Percentiles rank a stretch among this genome's conserved stretches.
Evolutionary conservation across 768 basidiomycete genomes (phyloP).

Genomic region (Ramaria rubella): DNA sequence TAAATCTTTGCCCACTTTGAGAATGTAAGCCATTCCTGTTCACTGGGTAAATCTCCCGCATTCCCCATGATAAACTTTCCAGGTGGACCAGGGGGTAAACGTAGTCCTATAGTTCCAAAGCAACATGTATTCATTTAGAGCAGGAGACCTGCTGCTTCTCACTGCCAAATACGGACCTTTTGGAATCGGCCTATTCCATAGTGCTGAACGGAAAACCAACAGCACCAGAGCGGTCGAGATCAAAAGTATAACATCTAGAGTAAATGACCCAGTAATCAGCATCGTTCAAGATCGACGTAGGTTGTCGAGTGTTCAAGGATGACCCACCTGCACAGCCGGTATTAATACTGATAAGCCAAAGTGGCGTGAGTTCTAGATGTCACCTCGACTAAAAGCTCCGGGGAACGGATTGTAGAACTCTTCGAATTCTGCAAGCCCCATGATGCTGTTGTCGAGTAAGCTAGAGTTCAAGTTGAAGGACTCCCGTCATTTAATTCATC

Average conservation of each 20-base stretch:
- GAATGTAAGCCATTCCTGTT: constrained; percentile 16
- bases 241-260: not conserved
- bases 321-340: too few species aligned
- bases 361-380: too few species aligned
- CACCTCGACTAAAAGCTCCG: too few species aligned
- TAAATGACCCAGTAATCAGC: too few species aligned
- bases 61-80: constrained; percentile 20
- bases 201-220: not conserved
- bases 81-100: constrained; percentile 20
- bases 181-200: not conserved
- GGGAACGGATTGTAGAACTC: too few species aligned
- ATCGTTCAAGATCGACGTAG: too few species aligned
- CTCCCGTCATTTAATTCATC: too few species aligned
- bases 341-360: too few species aligned
- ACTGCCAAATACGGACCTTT: not conserved
- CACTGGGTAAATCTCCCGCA: constrained; percentile 17
- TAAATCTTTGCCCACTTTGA: constrained; percentile 17
- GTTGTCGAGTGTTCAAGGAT: too few species aligned
- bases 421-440: too few species aligned
- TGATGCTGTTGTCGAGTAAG: too few species aligned
- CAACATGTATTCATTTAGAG: not conserved
- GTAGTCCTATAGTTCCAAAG: not conserved
- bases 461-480: too few species aligned
- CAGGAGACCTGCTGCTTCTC: not conserved
- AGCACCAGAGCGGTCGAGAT: not conserved